Base-by-base conservation (phyloP, 1,139 yeast species). In the Groenewaldozyma sp. region DNA sequence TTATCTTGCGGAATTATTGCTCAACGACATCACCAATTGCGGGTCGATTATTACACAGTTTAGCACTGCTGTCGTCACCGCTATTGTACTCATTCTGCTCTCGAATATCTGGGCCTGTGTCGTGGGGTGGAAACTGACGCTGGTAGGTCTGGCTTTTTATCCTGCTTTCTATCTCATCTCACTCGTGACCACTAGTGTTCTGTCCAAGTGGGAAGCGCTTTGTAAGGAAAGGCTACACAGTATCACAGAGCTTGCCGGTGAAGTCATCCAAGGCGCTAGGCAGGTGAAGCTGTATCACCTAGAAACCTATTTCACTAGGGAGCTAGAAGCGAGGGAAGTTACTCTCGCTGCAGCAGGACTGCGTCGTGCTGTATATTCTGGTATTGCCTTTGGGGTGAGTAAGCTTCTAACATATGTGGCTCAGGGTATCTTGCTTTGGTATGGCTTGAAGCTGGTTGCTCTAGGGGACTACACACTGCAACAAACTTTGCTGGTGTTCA, bases 91-190 rank as follows among this genome's bases (percentile, higher is more conserved):
- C 41, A 64, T 80, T 0, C 31, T 66, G 0, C 60, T 77, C 18
- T 94, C 95, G 2, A 50, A 78, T 3, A 63, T 74, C 4, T 88
- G 97, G 96, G 78, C 95, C 0, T 49, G 86, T 4, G 68, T 69
- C 0, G 56, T 71, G n/a, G 95, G 95, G 0, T 91, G 97, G 97
- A 82, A 79, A 51, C 64, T 91, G 36, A 74, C 95, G 1, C 61
- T 88, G 13, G 91, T 84, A 1, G 93, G 94, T 1, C 52, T 87
- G 7, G 70, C 94, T 0, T 68, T 87, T 56, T 70, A 82, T 7
- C 93, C 95, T 0, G 48, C 75, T 20, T 75, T 81, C 41, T 59
- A 71, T 2, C 16, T 73, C 0, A 59, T 75, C 4, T 73, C 86
- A 3, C 58, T 64, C 1, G 40, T 70, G 1, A 82, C 78, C 54